Evolutionary conservation across 495 filamentous ascomycete species (phyloP), one percentile per base, ranked within the genome.

Genomic region (Tuber brumale): DNA sequence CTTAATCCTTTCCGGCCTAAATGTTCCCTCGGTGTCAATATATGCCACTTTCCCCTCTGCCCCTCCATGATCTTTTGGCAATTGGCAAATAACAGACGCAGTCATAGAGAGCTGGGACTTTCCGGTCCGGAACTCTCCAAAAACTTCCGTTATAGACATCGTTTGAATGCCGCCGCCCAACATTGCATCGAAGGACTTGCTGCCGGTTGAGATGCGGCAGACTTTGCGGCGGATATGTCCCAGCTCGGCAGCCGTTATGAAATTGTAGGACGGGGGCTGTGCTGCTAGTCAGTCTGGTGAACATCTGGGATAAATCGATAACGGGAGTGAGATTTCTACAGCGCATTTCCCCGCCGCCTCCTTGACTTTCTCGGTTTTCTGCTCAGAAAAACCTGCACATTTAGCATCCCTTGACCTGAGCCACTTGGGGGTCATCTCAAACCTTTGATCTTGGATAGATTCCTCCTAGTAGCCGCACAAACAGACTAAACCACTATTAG

Each of bases 341-440:
- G 90, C 85, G 76, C 90, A 90, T 80, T 94, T 94, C 76, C 87
- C 86, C 57, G 91, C 88, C 35, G 92, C 92, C 78, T 94, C 92
- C 81, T 93, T 94, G 82, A 94, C 86, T 82, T 93, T 94, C 75
- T 93, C 92, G 19, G 93, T 92, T 83, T 93, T 94, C 80, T 90
- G 86, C 81, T 94, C 92, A 74, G 91, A 93, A 84, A 94, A 93
- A 10, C 81, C 81, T 82, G 31, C 27, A 41, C 1, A 69, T n/a
- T 81, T 71, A 76, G 70, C 35, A 48, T 45, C 16, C 41, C 10
- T 14, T 44, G 42, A 37, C 19, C 9, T 5, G 5, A 69, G 21
- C 21, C 35, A 14, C 4, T 31, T 16, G 31, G 6, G 31, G n/a
- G 42, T 37, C 41, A 76, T 71, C 37, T 18, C 42, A 57, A 71